phyloP scores from a whole-genome alignment of 345 rosid genomes.

The Pugionium cornutum region DNA sequence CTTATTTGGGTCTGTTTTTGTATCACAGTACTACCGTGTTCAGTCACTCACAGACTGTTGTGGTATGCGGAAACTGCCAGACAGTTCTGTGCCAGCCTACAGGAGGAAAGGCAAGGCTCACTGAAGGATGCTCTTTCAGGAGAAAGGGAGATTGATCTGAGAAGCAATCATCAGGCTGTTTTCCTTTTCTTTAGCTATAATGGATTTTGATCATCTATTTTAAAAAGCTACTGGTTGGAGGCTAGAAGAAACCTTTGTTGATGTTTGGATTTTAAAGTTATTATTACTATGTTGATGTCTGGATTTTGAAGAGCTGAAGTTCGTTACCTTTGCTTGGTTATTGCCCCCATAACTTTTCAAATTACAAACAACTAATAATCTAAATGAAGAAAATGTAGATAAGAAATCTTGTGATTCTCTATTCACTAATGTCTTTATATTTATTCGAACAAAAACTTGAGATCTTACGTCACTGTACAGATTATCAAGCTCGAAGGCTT shows the following conservation, averaged over 20 bases:
- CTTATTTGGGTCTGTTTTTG: neutral
- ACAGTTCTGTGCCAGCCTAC: conserved; percentile 74
- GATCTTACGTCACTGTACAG: too few relatives aligned
- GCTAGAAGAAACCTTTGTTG: conserved; percentile 20
- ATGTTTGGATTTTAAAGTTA: conserved; percentile 26
- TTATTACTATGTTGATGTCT: conserved; percentile 17
- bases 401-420: too few relatives aligned
- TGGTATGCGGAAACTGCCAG: conserved; percentile 76
- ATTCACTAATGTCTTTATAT: too few relatives aligned
- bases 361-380: too few relatives aligned
- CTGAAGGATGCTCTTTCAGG: conserved; percentile 77
- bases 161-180: neutral
- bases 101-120: conserved; percentile 67
- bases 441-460: too few relatives aligned
- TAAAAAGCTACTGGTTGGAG: too few relatives aligned
- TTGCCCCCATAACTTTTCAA: too few relatives aligned
- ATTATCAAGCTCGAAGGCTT: too few relatives aligned
- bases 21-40: conserved; percentile 65
- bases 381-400: too few relatives aligned
- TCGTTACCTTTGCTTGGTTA: too few relatives aligned
- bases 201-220: conserved; percentile 13
- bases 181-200: conserved; percentile 5
- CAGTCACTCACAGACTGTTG: conserved; percentile 80
- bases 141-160: conserved; percentile 50
- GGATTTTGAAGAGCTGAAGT: neutral